phyloP scores from a whole-genome alignment of 1,284 basidiomycete genomes.

The Naganishia sp. region DNA sequence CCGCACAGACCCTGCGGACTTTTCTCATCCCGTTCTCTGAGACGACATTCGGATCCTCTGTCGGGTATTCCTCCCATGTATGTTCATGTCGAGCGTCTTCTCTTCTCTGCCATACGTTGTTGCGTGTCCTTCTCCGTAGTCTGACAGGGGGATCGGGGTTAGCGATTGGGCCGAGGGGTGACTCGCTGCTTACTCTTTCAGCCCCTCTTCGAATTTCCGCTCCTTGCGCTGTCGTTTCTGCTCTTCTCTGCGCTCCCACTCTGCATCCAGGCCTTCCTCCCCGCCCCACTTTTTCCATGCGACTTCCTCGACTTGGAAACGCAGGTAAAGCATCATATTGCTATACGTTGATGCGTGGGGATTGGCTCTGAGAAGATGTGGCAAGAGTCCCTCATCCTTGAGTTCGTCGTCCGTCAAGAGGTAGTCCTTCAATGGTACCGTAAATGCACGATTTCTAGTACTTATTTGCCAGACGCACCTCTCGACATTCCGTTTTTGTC shows the following conservation, averaged over 20 bases:
- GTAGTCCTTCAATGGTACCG: conserved; percentile 65
- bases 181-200: conserved; percentile 41
- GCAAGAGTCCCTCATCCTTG: conserved; percentile 84
- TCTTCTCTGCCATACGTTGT: conserved; percentile 83
- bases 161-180: not conserved
- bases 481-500: conserved; percentile 98
- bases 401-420: conserved; percentile 89
- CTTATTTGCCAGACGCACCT: conserved; percentile 58
- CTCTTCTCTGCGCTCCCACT: conserved; percentile 75
- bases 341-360: conserved; percentile 95
- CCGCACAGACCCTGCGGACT: conserved; percentile 35
- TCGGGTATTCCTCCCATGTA: conserved; percentile 66
- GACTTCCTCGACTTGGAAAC: conserved; percentile 91
- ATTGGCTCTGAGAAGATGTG: conserved; percentile 92
- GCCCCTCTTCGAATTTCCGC: conserved; percentile 48
- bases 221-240: conserved; percentile 74
- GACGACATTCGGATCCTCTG: conserved; percentile 52
- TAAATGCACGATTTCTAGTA: too few species aligned
- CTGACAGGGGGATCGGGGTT: conserved; percentile 33
- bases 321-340: conserved; percentile 99
- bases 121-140: conserved; percentile 77
- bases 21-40: conserved; percentile 56
- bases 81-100: conserved; percentile 86
- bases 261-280: conserved; percentile 82
- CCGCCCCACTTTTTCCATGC: conserved; percentile 99